Evolutionary conservation across 2,329 filamentous ascomycete species (phyloP).

Genomic region (Claviceps citrina): DNA sequence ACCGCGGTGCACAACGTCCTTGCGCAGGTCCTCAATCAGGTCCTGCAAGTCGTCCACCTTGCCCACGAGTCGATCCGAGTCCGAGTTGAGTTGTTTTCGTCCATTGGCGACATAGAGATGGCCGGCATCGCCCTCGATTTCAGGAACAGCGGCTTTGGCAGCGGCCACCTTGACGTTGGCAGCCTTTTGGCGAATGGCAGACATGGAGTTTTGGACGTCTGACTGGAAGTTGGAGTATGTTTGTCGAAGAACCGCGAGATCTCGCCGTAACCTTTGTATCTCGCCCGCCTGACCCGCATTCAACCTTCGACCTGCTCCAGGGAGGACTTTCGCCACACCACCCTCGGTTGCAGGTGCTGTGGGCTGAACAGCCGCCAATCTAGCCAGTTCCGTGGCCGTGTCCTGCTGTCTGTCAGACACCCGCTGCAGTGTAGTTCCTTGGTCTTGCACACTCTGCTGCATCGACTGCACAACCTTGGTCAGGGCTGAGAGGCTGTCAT

Average conservation of each 20-base stretch:
- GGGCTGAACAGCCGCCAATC: slow-evolving; percentile 32
- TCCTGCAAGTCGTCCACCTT: slow-evolving; percentile 97
- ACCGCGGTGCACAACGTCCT: slow-evolving; percentile 86
- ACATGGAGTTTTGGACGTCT: slow-evolving; percentile 80
- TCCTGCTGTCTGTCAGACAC: slow-evolving; percentile 87
- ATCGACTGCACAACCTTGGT: slow-evolving; percentile 75
- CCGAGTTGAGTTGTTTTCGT: slow-evolving; percentile 71
- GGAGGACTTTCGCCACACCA: slow-evolving; percentile 18
- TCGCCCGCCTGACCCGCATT: slow-evolving; percentile 55
- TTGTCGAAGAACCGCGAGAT: slow-evolving; percentile 81
- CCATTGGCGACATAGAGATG: slow-evolving; percentile 72
- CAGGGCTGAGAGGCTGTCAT: slow-evolving; percentile 72
- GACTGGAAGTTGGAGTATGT: slow-evolving; percentile 85
- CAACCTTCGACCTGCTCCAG: slow-evolving; percentile 26
- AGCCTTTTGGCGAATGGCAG: slow-evolving; percentile 66
- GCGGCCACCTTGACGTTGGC: slow-evolving; percentile 63
- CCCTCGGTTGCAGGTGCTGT: slow-evolving; percentile 27
- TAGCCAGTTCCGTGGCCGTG: slow-evolving; percentile 70
- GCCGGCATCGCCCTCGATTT: slow-evolving; percentile 62
- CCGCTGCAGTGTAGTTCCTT: slow-evolving; percentile 64
- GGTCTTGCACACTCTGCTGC: slow-evolving; percentile 68
- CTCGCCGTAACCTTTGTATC: slow-evolving; percentile 66
- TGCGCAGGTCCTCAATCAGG: slow-evolving; percentile 86
- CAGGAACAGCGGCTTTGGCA: slow-evolving; percentile 52
- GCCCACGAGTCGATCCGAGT: slow-evolving; percentile 79